Conservation (phyloP, 768 basidiomycete genomes). For the Pleurotus eryngii region DNA sequence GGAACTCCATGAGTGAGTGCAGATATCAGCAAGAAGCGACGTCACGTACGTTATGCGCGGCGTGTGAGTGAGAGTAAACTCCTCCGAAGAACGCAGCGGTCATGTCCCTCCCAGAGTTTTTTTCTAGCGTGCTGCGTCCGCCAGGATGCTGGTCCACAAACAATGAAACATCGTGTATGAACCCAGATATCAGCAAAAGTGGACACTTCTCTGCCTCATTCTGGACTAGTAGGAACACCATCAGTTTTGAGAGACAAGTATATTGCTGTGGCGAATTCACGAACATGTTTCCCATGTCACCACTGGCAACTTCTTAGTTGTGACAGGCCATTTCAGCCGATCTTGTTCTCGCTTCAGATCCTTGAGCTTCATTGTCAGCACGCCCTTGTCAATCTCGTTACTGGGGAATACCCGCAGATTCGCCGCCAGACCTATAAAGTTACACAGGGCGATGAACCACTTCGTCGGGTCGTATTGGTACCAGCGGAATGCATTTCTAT, state of each 20-base stretch:
- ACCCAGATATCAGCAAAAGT: slow-evolving; percentile 76
- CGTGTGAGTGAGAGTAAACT: slow-evolving; percentile 78
- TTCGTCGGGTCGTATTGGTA: slow-evolving; percentile 93
- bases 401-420: slow-evolving; percentile 83
- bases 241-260: not conserved
- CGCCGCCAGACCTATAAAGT: slow-evolving; percentile 64
- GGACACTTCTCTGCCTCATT: slow-evolving; percentile 61
- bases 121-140: slow-evolving; percentile 55
- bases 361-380: slow-evolving; percentile 81
- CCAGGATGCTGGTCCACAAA: slow-evolving; percentile 83
- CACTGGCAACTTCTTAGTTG: slow-evolving; percentile 61
- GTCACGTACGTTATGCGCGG: slow-evolving; percentile 67
- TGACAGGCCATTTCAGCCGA: slow-evolving; percentile 56
- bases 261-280: slow-evolving; percentile 21
- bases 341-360: slow-evolving; percentile 63
- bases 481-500: slow-evolving; percentile 74
- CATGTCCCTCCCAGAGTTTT: slow-evolving; percentile 74
- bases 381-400: slow-evolving; percentile 84
- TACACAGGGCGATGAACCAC: slow-evolving; percentile 83
- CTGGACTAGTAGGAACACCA: slow-evolving; percentile 43
- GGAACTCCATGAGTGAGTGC: not conserved
- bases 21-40: not conserved
- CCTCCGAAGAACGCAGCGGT: slow-evolving; percentile 87
- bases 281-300: slow-evolving; percentile 80
- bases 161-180: slow-evolving; percentile 78